phyloP scores from a whole-genome alignment of 495 filamentous ascomycete genomes.

The Choiromyces venosus region DNA sequence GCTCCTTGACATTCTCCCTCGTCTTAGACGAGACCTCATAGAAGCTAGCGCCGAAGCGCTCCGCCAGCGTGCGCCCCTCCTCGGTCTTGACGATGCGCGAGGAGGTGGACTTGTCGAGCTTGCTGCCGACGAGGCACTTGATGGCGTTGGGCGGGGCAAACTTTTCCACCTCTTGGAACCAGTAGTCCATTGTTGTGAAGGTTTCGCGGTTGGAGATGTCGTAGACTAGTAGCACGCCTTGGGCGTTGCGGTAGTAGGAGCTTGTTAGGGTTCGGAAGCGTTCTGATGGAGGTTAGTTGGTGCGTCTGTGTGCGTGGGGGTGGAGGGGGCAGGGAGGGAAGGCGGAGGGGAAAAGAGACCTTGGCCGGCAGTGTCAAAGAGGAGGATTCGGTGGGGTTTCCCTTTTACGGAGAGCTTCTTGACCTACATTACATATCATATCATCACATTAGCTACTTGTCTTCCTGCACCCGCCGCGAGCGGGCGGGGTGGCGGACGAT shows the following conservation, averaged over 20 bases:
- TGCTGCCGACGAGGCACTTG: constrained; percentile 53
- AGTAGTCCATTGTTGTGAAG: constrained; percentile 55
- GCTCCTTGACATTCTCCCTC: constrained; percentile 50
- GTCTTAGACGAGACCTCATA: constrained; percentile 56
- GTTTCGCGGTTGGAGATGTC: constrained; percentile 54
- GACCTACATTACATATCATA: constrained; percentile 22
- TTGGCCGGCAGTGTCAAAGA: constrained; percentile 55
- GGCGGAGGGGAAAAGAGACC: constrained; percentile 17
- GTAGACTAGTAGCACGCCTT: constrained; percentile 57
- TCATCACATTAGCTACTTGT: neutral
- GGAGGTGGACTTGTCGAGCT: constrained; percentile 50
- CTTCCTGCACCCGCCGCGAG: constrained; percentile 11
- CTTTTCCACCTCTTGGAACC: constrained; percentile 55
- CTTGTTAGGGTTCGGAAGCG: constrained; percentile 58
- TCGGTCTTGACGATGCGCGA: constrained; percentile 50
- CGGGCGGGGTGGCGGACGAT: constrained; percentile 16
- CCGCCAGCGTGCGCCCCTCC: constrained; percentile 51
- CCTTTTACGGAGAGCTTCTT: constrained; percentile 49
- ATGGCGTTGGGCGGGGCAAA: constrained; percentile 52
- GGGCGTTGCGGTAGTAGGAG: constrained; percentile 57
- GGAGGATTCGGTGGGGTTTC: constrained; percentile 52
- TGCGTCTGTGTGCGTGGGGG: neutral
- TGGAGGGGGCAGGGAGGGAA: constrained; percentile 3
- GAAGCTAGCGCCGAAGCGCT: constrained; percentile 49
- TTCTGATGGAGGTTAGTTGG: constrained; percentile 46